Evolutionary conservation across 2,329 filamentous ascomycete species (phyloP), one percentile per base, ranked within the genome.

Genomic region (Penicillium sp.): DNA sequence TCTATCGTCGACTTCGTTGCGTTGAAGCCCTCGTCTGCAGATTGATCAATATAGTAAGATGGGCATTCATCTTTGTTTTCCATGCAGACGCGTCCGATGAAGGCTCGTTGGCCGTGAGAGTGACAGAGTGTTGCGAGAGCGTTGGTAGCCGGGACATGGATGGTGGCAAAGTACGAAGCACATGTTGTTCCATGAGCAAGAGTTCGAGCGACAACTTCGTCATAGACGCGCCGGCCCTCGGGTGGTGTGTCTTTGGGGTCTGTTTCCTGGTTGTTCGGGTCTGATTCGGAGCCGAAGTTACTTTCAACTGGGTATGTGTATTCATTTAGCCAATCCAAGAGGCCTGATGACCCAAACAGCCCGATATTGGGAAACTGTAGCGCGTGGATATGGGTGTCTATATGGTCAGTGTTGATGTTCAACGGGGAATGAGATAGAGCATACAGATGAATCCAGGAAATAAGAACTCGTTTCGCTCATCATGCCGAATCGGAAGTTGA

Each of bases 81-180:
- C 95, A 99, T 98, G 79, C 93, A 97, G n/a, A 96, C 90, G 42
- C 95, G 84, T 31, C 95, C 95, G 42, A 99, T 85, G 63, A 98
- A 90, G 7, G 95, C 95, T 52, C 95, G 83, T 76, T 99, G 95
- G 45, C 95, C 95, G 26, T 85, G 79, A 0, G 78, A 71, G n/a
- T 90, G 81, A 69, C 93, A 97, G 19, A 97, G 84, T 62, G 91
- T 86, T 0, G 93, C 90, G 6, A 99, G 87, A 8, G 96, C 83
- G 71, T 96, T 97, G n/a, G 95, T 99, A 1, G 92, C 87, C 1
- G 85, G 81, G 1, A 96, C 90, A 72, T 96, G 88, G 61, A 91
- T 87, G 26, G 95, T 98, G 57, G 93, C 93, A 74, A 90, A 98
- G 81, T 98, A 98, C n/a, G 91, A 86, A 6, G 92, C 92, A 11